Evolutionary conservation across 495 filamentous ascomycete genomes (phyloP).

Genomic region (Tetracladium marchalianum): DNA sequence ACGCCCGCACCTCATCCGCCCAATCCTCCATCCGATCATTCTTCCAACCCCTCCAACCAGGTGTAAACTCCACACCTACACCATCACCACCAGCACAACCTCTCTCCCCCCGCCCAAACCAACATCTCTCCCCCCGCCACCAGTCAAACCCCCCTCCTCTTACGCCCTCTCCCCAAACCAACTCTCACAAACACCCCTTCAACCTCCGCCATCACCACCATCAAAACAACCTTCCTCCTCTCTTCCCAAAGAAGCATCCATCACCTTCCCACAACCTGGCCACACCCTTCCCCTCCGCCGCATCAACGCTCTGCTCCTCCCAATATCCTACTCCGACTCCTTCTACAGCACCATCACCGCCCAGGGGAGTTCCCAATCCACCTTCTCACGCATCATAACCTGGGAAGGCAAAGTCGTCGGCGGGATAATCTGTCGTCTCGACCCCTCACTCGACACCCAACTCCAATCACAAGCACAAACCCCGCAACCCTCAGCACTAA

Average conservation of each 20-base stretch:
- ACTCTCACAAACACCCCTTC: constrained; percentile 25
- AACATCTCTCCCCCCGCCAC: neutral
- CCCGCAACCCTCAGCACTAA: constrained; percentile 6
- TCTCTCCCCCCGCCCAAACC: constrained; percentile 32
- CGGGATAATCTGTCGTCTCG: constrained; percentile 74
- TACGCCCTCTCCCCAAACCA: neutral
- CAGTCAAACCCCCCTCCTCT: neutral
- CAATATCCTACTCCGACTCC: constrained; percentile 73
- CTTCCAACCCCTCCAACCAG: constrained; percentile 30
- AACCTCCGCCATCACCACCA: constrained; percentile 23
- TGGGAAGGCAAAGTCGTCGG: constrained; percentile 65
- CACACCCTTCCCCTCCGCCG: constrained; percentile 68
- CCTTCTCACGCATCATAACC: constrained; percentile 66
- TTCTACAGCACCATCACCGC: constrained; percentile 76
- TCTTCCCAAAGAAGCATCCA: constrained; percentile 38
- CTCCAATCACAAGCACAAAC: constrained; percentile 1
- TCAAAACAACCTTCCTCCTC: neutral
- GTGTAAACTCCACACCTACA: constrained; percentile 30
- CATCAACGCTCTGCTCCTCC: constrained; percentile 76
- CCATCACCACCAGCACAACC: constrained; percentile 9
- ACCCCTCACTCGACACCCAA: constrained; percentile 30
- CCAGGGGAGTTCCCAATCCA: constrained; percentile 50
- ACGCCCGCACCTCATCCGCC: constrained; percentile 4
- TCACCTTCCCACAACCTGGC: constrained; percentile 46
- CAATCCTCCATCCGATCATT: constrained; percentile 43